Conservation (phyloP, 345 rosid species). For the Corchorus capsularis region DNA sequence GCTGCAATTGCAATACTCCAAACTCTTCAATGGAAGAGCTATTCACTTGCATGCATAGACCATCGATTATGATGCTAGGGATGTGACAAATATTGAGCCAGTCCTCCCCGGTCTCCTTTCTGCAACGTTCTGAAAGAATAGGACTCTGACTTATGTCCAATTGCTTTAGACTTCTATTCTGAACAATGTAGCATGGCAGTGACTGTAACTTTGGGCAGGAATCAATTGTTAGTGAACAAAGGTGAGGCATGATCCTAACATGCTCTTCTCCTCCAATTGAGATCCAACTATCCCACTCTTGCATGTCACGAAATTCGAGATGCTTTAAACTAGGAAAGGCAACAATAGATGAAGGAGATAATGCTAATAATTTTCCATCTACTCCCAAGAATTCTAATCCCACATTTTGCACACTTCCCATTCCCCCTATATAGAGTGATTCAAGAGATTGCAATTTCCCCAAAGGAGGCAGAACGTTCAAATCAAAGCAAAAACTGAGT, state of each 20-base stretch:
- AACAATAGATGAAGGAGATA: neutral
- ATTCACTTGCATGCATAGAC: constrained; percentile 9
- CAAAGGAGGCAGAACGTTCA: constrained; percentile 8
- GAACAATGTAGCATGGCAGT: neutral
- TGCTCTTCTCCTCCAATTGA: neutral
- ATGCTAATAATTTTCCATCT: neutral
- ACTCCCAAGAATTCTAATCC: neutral
- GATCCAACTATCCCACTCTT: constrained; percentile 6
- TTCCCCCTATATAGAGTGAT: neutral
- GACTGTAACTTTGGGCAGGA: constrained; percentile 7
- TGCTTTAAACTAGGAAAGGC: constrained; percentile 15
- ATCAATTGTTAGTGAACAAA: constrained; percentile 13
- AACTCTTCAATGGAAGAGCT: constrained; percentile 6
- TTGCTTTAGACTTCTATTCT: constrained; percentile 15
- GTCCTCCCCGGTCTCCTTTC: constrained; percentile 10
- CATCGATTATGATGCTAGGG: constrained; percentile 7
- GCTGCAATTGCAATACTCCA: constrained; percentile 18
- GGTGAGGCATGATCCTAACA: constrained; percentile 8
- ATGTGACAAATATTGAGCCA: constrained; percentile 17
- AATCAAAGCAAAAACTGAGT: neutral
- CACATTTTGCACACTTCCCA: neutral
- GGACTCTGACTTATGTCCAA: constrained; percentile 13
- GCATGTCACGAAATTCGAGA: neutral
- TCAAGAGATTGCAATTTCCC: constrained; percentile 13
- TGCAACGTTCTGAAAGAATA: constrained; percentile 10